Evolutionary conservation across 108 stramenopile genomes (phyloP), one percentile per base, ranked within the genome.

Genomic region (Nitzschia palea): DNA sequence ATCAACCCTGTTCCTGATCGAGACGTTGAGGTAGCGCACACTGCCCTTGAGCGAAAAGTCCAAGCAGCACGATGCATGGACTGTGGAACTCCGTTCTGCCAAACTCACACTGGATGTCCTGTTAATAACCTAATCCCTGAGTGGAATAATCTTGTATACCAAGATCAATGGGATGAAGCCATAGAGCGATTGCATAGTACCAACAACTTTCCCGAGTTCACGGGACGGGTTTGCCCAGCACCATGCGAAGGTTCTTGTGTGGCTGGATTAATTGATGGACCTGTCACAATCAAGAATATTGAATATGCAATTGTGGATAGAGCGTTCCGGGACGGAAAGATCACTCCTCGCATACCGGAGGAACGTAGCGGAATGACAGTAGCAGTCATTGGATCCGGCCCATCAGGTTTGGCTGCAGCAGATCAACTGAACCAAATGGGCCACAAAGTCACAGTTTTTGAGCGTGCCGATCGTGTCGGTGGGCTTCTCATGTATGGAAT

Each of bases 201-300:
- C 56, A 98, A 98, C 81, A 98, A 98, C 86, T 98, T 98, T 80
- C 97, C 97, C n/a, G 97, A 98, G 78, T 98, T 98, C 68, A 98
- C 97, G 2, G 97, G 97, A 52, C 80, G 96, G 36, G 97, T 98
- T 1, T 98, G 97, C 79, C 97, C 97, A 26, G 97, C 97, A 37
- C 97, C 96, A 9, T 98, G 97, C 65, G 97, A 98, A 77, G 97
- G 97, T 30, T 93, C 93, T 17, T 98, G 97, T 67, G 97, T 98
- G 5, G 97, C 97, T 48, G 97, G 97, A 29, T 79, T 98, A 36
- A 81, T 98, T 15, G 97, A 98, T 70, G 71, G 78, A 17, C 96
- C 96, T 32, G 94, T 98, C 12, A 97, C 97, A 20, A 98, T 98
- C 78, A 98, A 98, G 73, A 96, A 97, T 77, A 96, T 97, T 68